These are phyloP conservation scores for Pythium guiyangense DNA, from an alignment of 352 stramenopile genomes.

Conservation along the genomic window DNA sequence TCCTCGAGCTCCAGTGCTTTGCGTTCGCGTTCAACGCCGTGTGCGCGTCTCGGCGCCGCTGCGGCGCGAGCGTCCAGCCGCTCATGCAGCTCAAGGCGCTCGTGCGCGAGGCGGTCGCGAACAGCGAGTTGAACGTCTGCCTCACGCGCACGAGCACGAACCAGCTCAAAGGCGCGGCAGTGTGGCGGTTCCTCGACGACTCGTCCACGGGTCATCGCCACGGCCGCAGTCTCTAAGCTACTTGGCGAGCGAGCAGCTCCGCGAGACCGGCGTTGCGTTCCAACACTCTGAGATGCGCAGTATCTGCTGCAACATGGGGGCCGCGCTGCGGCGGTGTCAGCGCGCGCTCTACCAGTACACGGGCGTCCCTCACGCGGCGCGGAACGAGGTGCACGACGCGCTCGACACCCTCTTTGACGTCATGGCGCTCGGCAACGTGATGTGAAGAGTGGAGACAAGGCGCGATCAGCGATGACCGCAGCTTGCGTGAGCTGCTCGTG, in stretches of 20 bases:
- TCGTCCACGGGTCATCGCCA: constrained; percentile 25
- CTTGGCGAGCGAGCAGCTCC: background rate
- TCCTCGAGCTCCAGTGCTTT: too few species aligned
- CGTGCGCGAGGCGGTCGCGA: too few species aligned
- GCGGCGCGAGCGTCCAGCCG: too few species aligned
- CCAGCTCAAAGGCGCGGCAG: constrained; percentile 34
- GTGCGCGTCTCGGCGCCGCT: too few species aligned
- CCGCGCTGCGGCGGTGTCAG: too few species aligned
- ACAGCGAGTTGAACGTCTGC: constrained; percentile 32
- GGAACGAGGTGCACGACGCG: background rate
- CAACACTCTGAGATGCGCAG: background rate
- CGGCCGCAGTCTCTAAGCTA: constrained; percentile 2
- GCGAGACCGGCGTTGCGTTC: background rate
- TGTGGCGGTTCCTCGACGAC: constrained; percentile 39
- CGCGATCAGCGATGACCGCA: too few species aligned
- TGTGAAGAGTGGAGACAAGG: background rate
- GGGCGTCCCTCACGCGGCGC: too few species aligned
- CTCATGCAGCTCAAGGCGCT: too few species aligned
- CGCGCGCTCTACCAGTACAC: too few species aligned
- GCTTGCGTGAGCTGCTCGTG: background rate
- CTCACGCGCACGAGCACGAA: constrained; percentile 38
- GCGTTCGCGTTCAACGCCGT: too few species aligned
- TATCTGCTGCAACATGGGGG: too few species aligned
- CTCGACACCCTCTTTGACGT: background rate
- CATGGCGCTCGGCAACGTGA: background rate